Evolutionary conservation across 2,329 filamentous ascomycete species (phyloP), one percentile per base, ranked within the genome.

Genomic region (Pseudofabraea citricarpa): DNA sequence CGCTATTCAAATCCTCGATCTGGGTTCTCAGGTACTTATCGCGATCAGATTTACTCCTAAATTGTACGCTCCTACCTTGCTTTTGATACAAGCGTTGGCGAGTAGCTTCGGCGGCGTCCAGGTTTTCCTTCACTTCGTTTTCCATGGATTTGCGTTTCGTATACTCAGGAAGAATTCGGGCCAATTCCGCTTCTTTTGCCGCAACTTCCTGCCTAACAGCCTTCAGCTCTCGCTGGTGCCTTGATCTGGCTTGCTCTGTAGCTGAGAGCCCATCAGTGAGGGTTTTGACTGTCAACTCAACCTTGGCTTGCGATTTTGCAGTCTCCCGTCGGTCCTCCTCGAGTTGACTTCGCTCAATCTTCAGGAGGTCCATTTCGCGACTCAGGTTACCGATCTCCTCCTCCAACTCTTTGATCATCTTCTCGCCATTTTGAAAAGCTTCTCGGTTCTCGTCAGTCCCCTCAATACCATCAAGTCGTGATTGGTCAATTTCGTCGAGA

Each of bases 301-400:
- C 76, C 63, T 95, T 90, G 4, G 93, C 94, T 54, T 86, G 81
- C 6, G 77, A 69, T 58, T 89, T 87, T 5, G 90, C 85, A 22
- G 79, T 79, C 27, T 95, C 89, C 39, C 86, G 85, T 50, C 90
- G 83, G 58, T 98, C 93, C 50, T 91, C 86, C 56, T 98, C 93
- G 6, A 94, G 75, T 60, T 97, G 90, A 35, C 79, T 75, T 54
- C 89, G 86, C 58, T 98, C 93, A 33, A 94, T 82, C 51, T 83
- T 82, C 20, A 95, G 71, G 24, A 96, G 79, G 46, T 95, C 88
- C 57, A 95, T 79, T 54, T 94, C 81, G 55, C 91, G 86, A 57
- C 83, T 84, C 39, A 93, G 72, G 56, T 88, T 79, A 42, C 85
- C 82, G 45, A 95, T 90, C 53, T 93, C 81, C 7, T 77, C 75